Evolutionary conservation across 2,329 filamentous ascomycete genomes (phyloP).

Genomic region (Claviceps purpurea): DNA sequence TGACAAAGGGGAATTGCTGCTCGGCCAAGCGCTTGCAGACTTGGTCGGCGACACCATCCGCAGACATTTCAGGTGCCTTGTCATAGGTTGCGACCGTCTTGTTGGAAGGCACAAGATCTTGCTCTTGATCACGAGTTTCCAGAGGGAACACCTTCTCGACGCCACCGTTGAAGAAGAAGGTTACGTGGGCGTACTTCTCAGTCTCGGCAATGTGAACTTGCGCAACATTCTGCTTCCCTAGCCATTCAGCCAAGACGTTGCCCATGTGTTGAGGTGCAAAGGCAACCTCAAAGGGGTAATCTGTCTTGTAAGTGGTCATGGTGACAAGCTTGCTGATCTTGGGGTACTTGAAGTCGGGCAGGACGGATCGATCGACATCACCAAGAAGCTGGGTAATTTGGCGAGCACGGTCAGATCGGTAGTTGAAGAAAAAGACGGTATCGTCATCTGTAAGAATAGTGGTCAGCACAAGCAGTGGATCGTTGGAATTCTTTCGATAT

Average conservation of each 20-base stretch:
- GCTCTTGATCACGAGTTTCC: conserved; percentile 74
- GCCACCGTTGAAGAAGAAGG: conserved; percentile 99
- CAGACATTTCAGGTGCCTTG: conserved; percentile 89
- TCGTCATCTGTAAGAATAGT: conserved; percentile 53
- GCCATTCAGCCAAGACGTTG: conserved; percentile 95
- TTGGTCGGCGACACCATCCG: conserved; percentile 77
- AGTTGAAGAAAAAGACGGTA: conserved; percentile 99
- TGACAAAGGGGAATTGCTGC: conserved; percentile 85
- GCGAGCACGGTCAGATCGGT: conserved; percentile 92
- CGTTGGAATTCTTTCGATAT: not conserved
- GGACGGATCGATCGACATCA: conserved; percentile 79
- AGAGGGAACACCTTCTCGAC: conserved; percentile 92
- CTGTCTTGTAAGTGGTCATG: conserved; percentile 97
- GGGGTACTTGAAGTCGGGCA: conserved; percentile 85
- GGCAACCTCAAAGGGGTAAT: conserved; percentile 83
- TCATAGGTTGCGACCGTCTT: conserved; percentile 89
- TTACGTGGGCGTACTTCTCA: conserved; percentile 98
- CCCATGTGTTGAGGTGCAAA: conserved; percentile 94
- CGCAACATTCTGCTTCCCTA: conserved; percentile 75
- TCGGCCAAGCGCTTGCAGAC: conserved; percentile 76
- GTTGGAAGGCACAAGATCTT: conserved; percentile 73
- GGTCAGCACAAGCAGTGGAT: not conserved
- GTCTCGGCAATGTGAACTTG: conserved; percentile 98
- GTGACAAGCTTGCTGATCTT: conserved; percentile 75
- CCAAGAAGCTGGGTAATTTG: conserved; percentile 93